phyloP scores from a whole-genome alignment of 208 protist species.

The Wallacemonas sp. region DNA sequence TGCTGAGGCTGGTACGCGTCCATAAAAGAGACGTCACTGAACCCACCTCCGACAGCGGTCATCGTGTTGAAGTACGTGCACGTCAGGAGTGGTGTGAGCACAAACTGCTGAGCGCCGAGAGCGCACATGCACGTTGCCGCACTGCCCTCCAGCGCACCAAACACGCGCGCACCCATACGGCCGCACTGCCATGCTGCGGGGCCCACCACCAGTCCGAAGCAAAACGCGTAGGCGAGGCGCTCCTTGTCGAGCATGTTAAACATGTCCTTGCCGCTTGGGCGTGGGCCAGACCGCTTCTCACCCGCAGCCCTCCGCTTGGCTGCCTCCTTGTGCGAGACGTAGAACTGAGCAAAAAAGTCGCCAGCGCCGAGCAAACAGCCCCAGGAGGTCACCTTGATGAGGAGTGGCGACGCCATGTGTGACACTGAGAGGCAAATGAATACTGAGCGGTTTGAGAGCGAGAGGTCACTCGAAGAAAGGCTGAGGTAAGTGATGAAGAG shows the following conservation, averaged over 20 bases:
- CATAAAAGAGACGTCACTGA: constrained; percentile 59
- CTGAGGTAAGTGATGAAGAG: too few relatives aligned
- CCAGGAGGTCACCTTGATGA: constrained; percentile 13
- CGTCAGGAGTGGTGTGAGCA: constrained; percentile 59
- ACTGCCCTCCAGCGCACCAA: constrained; percentile 30
- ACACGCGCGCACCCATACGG: constrained; percentile 23
- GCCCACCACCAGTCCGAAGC: constrained; percentile 44
- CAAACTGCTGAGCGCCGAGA: constrained; percentile 60
- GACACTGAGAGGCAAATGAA: too few relatives aligned
- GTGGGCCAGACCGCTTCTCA: constrained; percentile 28
- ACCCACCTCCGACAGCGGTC: constrained; percentile 56
- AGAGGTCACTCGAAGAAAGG: too few relatives aligned
- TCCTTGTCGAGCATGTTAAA: constrained; percentile 50
- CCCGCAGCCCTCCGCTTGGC: constrained; percentile 33
- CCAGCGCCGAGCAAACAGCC: constrained; percentile 35
- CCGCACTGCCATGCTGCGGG: constrained; percentile 22
- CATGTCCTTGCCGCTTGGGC: constrained; percentile 48
- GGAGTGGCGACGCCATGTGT: not conserved
- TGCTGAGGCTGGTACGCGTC: constrained; percentile 22
- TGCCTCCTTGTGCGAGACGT: constrained; percentile 48
- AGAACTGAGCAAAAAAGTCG: constrained; percentile 80
- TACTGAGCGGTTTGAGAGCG: too few relatives aligned
- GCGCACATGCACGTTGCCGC: constrained; percentile 39
- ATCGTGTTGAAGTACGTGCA: constrained; percentile 69
- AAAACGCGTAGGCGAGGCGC: constrained; percentile 33